Conservation (phyloP, 192 early-diverging fungal species). For the Podila verticillata region DNA sequence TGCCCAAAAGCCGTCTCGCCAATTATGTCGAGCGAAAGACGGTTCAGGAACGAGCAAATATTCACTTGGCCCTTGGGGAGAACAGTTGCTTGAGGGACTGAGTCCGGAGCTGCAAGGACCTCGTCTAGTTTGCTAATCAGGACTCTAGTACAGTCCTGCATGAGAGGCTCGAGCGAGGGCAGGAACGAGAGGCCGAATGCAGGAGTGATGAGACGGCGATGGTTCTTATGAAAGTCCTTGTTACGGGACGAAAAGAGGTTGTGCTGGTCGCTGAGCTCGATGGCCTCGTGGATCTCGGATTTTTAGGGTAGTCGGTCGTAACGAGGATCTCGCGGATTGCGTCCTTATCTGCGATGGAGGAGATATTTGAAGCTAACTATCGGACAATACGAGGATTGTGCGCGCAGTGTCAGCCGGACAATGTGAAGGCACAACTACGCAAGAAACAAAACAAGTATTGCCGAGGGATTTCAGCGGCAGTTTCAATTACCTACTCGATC, state of each 20-base stretch:
- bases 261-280: slow-evolving; percentile 17
- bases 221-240: slow-evolving; percentile 52
- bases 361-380: slow-evolving; percentile 1
- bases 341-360: slow-evolving; percentile 54
- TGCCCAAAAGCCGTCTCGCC: slow-evolving; percentile 62
- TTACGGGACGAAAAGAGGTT: slow-evolving; percentile 46
- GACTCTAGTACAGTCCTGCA: slow-evolving; percentile 30
- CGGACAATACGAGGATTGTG: too few relatives aligned
- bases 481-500: slow-evolving; percentile 25
- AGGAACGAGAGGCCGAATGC: slow-evolving; percentile 61
- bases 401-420: too few relatives aligned
- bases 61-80: slow-evolving; percentile 37
- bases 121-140: slow-evolving; percentile 34
- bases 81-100: neutral
- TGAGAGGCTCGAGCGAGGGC: slow-evolving; percentile 54
- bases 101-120: slow-evolving; percentile 9
- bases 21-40: slow-evolving; percentile 58
- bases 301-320: slow-evolving; percentile 19
- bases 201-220: slow-evolving; percentile 56
- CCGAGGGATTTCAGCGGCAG: too few relatives aligned
- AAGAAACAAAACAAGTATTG: too few relatives aligned
- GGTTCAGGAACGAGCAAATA: slow-evolving; percentile 42
- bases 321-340: slow-evolving; percentile 48
- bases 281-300: slow-evolving; percentile 12
- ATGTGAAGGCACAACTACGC: too few relatives aligned